A percentile compares a stretch with the other conserved stretches of the same genome.
These are phyloP conservation scores for Epichloe gansuensis DNA, from an alignment of 2,329 filamentous ascomycete genomes.

Conservation along the genomic window DNA sequence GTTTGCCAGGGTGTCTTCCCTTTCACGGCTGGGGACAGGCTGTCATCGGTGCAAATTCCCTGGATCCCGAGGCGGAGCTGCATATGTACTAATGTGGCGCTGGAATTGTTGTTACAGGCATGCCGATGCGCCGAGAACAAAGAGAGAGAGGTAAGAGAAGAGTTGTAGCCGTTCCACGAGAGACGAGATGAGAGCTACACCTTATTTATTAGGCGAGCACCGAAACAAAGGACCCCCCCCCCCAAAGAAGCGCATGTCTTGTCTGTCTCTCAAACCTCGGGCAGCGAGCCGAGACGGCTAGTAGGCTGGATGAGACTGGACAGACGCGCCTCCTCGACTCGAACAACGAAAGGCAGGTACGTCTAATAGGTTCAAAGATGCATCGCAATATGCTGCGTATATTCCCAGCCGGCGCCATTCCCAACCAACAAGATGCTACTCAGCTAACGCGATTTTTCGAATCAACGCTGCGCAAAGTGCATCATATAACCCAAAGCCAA, in stretches of 20 bases:
- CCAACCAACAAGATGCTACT: too few relatives aligned
- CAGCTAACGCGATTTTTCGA: too few relatives aligned
- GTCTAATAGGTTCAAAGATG: too few relatives aligned
- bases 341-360: too few relatives aligned
- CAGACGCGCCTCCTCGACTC: too few relatives aligned
- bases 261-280: background rate
- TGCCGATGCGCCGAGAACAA: background rate
- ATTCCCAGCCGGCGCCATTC: too few relatives aligned
- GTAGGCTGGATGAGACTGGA: background rate
- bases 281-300: background rate
- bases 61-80: constrained; percentile 6
- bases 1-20: constrained; percentile 1
- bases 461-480: background rate
- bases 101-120: background rate
- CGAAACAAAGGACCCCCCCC: background rate
- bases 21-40: background rate
- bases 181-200: too few relatives aligned
- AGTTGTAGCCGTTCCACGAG: too few relatives aligned
- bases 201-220: background rate
- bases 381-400: too few relatives aligned
- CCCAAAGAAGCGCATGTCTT: background rate
- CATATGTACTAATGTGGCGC: background rate
- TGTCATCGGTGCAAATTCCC: constrained; percentile 6
- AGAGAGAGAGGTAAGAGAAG: background rate
- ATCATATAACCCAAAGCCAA: background rate